phyloP scores from a whole-genome alignment of 805 yeast species.

The Metschnikowia peoriensis region DNA sequence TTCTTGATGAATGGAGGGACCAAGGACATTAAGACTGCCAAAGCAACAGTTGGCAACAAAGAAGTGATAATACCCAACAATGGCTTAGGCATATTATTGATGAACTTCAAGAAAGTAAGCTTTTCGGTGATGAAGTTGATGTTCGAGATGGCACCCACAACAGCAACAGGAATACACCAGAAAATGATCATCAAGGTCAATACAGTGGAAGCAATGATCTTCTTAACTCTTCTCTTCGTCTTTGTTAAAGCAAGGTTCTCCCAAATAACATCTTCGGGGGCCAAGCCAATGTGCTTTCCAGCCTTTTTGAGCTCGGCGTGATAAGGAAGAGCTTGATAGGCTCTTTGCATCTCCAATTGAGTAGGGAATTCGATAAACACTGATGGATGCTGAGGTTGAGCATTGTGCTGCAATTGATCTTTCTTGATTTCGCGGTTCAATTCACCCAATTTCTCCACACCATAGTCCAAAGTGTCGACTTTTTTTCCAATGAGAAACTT shows the following conservation, averaged over 20 bases:
- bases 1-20: constrained; percentile 81
- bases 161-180: constrained; percentile 98
- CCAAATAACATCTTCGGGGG: constrained; percentile 89
- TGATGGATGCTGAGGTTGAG: constrained; percentile 56
- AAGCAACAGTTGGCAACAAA: constrained; percentile 76
- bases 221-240: constrained; percentile 55
- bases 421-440: constrained; percentile 63
- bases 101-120: constrained; percentile 72
- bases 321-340: constrained; percentile 76
- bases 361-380: constrained; percentile 79
- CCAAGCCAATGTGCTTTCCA: constrained; percentile 56
- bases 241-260: constrained; percentile 61
- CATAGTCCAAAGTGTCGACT: constrained; percentile 79
- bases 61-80: constrained; percentile 85
- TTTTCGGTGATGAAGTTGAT: constrained; percentile 68
- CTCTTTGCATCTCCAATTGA: constrained; percentile 85
- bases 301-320: constrained; percentile 46
- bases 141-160: constrained; percentile 91
- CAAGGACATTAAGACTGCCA: constrained; percentile 80
- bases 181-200: constrained; percentile 70
- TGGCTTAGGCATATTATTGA: constrained; percentile 66
- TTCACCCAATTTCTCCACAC: constrained; percentile 63
- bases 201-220: constrained; percentile 57
- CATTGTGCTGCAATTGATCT: constrained; percentile 53
- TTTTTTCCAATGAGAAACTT: constrained; percentile 73